Conservation (phyloP, 495 filamentous ascomycete species). For the Penicillium fimorum region DNA sequence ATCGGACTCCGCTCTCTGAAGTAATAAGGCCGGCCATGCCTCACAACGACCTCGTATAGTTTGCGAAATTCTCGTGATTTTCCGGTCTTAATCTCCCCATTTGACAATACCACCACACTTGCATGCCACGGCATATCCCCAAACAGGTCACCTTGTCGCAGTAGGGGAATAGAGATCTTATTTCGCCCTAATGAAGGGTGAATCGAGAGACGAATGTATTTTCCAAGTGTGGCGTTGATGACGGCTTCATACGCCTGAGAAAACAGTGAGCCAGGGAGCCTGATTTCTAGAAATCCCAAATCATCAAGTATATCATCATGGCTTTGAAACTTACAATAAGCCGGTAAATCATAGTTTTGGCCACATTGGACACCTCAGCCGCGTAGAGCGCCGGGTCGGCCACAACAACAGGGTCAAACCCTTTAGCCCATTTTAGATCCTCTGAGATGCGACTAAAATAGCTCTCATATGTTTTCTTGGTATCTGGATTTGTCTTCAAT, state of each 20-base stretch:
- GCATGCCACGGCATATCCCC: slow-evolving; percentile 13
- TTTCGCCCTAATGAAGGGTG: slow-evolving; percentile 9
- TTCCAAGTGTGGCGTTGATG: slow-evolving; percentile 1
- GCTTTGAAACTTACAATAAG: slow-evolving; percentile 3
- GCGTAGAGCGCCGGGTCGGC: slow-evolving; percentile 6
- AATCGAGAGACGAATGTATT: slow-evolving; percentile 9
- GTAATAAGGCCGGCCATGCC: slow-evolving; percentile 7
- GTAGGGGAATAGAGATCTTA: slow-evolving; percentile 8
- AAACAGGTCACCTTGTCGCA: slow-evolving; percentile 7
- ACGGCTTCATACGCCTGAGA: slow-evolving; percentile 9
- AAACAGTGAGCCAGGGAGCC: neutral
- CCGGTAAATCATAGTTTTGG: slow-evolving; percentile 9
- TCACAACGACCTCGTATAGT: slow-evolving; percentile 8
- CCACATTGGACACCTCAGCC: slow-evolving; percentile 4
- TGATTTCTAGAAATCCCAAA: neutral
- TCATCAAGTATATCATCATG: too few species aligned
- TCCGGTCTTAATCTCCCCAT: slow-evolving; percentile 6
- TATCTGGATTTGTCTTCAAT: slow-evolving; percentile 7
- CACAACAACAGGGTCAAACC: slow-evolving; percentile 6
- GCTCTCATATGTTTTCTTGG: slow-evolving; percentile 8
- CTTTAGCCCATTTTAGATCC: slow-evolving; percentile 12
- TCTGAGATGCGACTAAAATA: slow-evolving; percentile 10
- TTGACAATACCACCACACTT: slow-evolving; percentile 8
- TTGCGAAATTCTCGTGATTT: slow-evolving; percentile 5
- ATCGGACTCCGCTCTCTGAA: slow-evolving; percentile 4